Percentiles rank a stretch among this genome's conserved stretches.
These are phyloP conservation scores for Artemisia princeps DNA, from an alignment of 140 eudicot genomes.

Conservation along the genomic window DNA sequence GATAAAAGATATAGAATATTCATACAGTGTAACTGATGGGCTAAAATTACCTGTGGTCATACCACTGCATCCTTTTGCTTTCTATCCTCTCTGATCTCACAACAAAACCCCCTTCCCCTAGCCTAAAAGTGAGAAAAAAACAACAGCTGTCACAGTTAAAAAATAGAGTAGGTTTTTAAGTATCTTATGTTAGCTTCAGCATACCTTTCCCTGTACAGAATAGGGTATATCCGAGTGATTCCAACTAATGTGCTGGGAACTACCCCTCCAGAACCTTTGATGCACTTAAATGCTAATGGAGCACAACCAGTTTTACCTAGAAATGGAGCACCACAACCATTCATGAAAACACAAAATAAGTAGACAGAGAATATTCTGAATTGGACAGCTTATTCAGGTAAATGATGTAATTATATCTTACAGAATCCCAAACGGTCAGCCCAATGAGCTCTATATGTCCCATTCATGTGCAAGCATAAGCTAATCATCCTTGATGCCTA, in stretches of 20 bases:
- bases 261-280: slow-evolving; percentile 69
- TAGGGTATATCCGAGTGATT: slow-evolving; percentile 70
- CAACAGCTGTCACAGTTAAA: neutral
- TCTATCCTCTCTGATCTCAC: slow-evolving; percentile 87
- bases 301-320: slow-evolving; percentile 56
- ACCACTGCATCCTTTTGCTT: slow-evolving; percentile 48
- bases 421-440: slow-evolving; percentile 90
- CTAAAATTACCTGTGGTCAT: slow-evolving; percentile 61
- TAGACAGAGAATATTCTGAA: slow-evolving; percentile 13
- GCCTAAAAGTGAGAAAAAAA: slow-evolving; percentile 39
- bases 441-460: slow-evolving; percentile 95
- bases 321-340: slow-evolving; percentile 19
- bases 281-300: slow-evolving; percentile 80
- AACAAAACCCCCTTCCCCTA: slow-evolving; percentile 48
- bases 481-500: slow-evolving; percentile 54
- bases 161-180: neutral
- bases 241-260: slow-evolving; percentile 77
- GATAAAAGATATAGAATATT: neutral
- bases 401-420: slow-evolving; percentile 36
- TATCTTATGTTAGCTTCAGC: slow-evolving; percentile 17
- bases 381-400: neutral
- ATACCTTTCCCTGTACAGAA: slow-evolving; percentile 81
- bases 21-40: slow-evolving; percentile 9
- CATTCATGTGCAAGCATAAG: slow-evolving; percentile 70
- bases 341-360: slow-evolving; percentile 12